Evolutionary conservation across 352 stramenopile genomes (phyloP).

Genomic region (Globisporangium sylvaticum): DNA sequence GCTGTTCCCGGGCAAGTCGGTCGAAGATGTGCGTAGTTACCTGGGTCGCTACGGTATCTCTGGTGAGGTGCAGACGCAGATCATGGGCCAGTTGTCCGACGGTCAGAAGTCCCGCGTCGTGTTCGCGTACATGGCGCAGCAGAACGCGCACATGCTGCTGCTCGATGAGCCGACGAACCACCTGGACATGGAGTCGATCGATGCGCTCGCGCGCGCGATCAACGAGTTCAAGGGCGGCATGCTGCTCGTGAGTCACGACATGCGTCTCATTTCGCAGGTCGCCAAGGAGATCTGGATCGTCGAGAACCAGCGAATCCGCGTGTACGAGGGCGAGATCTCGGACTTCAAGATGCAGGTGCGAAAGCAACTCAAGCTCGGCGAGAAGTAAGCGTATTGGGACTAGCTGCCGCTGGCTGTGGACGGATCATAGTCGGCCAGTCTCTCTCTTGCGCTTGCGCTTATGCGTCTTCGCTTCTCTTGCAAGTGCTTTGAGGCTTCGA

Average conservation of each 20-base stretch:
- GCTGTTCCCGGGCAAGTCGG: conserved; percentile 90
- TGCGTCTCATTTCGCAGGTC: conserved; percentile 97
- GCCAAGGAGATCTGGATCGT: conserved; percentile 99
- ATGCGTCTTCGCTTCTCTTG: not conserved
- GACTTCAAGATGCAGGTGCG: conserved; percentile 91
- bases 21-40: conserved; percentile 94
- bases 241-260: conserved; percentile 98
- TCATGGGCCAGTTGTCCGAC: conserved; percentile 95
- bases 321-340: conserved; percentile 97
- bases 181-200: conserved; percentile 95
- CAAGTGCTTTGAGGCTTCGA: not conserved
- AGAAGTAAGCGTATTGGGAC: conserved; percentile 5
- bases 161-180: conserved; percentile 90
- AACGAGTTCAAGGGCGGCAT: conserved; percentile 97
- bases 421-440: not conserved
- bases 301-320: conserved; percentile 94
- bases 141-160: conserved; percentile 96
- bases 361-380: conserved; percentile 20
- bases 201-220: conserved; percentile 96
- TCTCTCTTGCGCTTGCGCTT: not conserved
- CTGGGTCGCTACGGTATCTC: conserved; percentile 95
- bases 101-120: conserved; percentile 97
- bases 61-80: conserved; percentile 94
- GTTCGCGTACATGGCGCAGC: conserved; percentile 96
- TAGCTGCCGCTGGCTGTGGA: not conserved